Conservation (phyloP, 257 asterid genomes). For the Nicotiana obtusifolia region DNA sequence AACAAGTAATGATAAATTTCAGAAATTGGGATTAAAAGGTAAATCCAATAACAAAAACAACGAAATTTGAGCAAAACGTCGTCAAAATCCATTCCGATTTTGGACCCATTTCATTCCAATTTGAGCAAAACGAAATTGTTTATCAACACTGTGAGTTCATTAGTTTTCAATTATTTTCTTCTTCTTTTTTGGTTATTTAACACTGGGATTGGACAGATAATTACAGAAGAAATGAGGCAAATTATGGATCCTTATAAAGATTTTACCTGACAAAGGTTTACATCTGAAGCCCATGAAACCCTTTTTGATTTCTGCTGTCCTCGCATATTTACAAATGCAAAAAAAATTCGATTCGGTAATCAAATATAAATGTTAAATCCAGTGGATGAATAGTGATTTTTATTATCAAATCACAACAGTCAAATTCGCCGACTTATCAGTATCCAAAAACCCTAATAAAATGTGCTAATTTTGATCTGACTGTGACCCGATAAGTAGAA, state of each 20-base stretch:
- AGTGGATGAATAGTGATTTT: slow-evolving; percentile 16
- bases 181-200: not conserved
- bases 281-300: slow-evolving; percentile 91
- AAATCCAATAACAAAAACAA: not conserved
- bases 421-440: slow-evolving; percentile 12
- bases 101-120: not conserved
- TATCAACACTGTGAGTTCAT: not conserved
- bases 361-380: slow-evolving; percentile 24
- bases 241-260: slow-evolving; percentile 19
- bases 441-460: slow-evolving; percentile 11
- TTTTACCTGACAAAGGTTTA: slow-evolving; percentile 92
- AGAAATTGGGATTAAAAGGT: not conserved
- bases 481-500: not conserved
- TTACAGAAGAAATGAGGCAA: not conserved
- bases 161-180: not conserved
- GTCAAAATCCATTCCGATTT: not conserved
- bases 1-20: not conserved
- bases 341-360: slow-evolving; percentile 23
- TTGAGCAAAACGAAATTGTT: not conserved
- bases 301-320: slow-evolving; percentile 79
- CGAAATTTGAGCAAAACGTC: no score
- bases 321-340: slow-evolving; percentile 56
- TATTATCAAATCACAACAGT: slow-evolving; percentile 1
- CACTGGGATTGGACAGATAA: not conserved
- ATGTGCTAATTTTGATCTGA: not conserved